Conservation (phyloP, 2,329 filamentous ascomycete genomes). For the Aspergillus sp. region DNA sequence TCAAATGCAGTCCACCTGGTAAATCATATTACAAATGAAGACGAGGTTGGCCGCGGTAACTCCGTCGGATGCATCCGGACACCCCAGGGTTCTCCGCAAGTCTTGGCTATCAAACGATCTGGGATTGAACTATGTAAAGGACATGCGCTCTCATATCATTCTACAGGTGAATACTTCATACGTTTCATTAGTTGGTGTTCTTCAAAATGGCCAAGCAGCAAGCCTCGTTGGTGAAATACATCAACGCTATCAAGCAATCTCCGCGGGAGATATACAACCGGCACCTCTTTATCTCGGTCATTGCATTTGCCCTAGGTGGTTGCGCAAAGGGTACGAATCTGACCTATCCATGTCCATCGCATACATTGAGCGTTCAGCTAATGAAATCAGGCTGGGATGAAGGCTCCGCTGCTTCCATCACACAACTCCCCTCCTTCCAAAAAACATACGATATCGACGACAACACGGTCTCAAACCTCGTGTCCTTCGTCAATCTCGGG, state of each 20-base stretch:
- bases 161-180: neutral
- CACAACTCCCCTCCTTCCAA: neutral
- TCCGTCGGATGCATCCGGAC: neutral
- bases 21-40: too few species aligned
- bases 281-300: neutral
- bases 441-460: neutral
- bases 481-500: neutral
- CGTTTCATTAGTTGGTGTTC: neutral
- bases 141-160: neutral
- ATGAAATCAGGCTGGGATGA: neutral
- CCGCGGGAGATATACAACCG: conserved; percentile 1
- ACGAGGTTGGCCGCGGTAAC: neutral
- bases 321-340: neutral
- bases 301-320: neutral
- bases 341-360: neutral
- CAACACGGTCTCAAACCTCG: neutral
- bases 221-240: neutral
- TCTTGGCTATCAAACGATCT: neutral
- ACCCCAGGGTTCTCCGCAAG: neutral
- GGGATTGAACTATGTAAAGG: neutral
- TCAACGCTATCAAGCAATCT: neutral
- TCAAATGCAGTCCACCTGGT: too few species aligned
- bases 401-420: neutral
- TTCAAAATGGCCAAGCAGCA: neutral
- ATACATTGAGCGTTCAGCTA: neutral